Evolutionary conservation across 2,329 filamentous ascomycete species (phyloP), one percentile per base, ranked within the genome.

Genomic region (Paramyrothecium roridum): DNA sequence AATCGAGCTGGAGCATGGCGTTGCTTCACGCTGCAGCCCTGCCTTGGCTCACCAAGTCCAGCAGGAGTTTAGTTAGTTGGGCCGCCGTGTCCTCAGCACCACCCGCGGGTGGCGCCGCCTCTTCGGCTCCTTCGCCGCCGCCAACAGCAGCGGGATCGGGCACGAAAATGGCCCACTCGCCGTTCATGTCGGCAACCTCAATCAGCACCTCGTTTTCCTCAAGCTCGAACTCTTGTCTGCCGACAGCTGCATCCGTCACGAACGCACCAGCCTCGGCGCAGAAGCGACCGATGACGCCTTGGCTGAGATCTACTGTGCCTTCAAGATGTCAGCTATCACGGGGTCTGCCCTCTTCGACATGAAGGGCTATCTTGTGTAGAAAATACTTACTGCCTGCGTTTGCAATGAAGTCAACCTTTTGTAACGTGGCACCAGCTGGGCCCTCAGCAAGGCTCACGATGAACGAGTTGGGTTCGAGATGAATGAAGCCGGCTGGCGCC

Each of bases 201-300:
- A 69, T 52, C 1, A 65, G 65, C 3, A 73, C 55, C 62, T 76
- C 73, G 48, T 73, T 74, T 58, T 76, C 73, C 2, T 76, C 74
- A 2, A 54, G 69, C 59, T 76, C 73, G 45, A 75, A 76, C 58
- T 75, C 73, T n/a, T 70, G 62, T 62, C 75, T 73, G 53, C 71
- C 72, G 1, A 75, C 52, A 19, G 62, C 65, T 8, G 61, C 58
- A 33, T 69, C 69, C 45, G 75, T 67, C 53, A 74, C 63, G 52
- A 75, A 76, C 16, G 62, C 63, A 52, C 70, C 66, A 37, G 69
- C 65, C 21, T 73, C 69, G 8, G 62, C 59, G 57, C 66, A 71
- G 43, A 76, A 65, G 23, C 67, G 68, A 45, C 69, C 73, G 34
- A 75, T 61, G 53, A 69, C 60, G 21, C 69, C 70, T 16, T 68